Evolutionary conservation across 1,284 basidiomycete species (phyloP).

Genomic region (Trichosporon ovoides): DNA sequence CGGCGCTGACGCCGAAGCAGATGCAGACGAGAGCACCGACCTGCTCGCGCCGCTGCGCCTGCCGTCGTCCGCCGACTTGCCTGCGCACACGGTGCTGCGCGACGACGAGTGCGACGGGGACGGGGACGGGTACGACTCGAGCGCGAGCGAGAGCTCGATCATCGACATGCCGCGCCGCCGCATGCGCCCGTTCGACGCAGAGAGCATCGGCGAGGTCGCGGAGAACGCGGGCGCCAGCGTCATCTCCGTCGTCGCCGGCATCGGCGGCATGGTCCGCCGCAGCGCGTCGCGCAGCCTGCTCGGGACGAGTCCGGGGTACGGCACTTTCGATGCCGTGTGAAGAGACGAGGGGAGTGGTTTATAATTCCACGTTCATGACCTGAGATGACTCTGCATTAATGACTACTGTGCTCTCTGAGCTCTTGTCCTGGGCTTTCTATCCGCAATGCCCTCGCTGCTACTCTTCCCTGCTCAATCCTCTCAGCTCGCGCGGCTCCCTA

Average conservation of each 20-base stretch:
- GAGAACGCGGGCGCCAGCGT: neutral
- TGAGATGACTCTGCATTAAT: too few species aligned
- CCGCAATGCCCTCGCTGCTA: too few species aligned
- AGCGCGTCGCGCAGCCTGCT: neutral
- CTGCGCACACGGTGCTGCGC: neutral
- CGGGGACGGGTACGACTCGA: neutral
- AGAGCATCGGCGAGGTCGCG: neutral
- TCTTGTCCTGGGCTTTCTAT: too few species aligned
- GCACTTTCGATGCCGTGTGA: neutral
- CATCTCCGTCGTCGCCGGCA: neutral
- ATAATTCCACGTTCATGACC: too few species aligned
- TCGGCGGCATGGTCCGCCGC: neutral
- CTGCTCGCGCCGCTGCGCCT: neutral
- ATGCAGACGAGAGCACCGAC: neutral
- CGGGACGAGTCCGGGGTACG: neutral
- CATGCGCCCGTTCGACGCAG: neutral
- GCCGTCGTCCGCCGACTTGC: neutral
- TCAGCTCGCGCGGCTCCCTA: too few species aligned
- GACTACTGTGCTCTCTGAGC: too few species aligned
- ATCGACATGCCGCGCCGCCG: conserved; percentile 17
- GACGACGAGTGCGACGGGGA: neutral
- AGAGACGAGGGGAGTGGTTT: neutral
- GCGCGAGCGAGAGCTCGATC: conserved; percentile 14
- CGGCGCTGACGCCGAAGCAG: too few species aligned
- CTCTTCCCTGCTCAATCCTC: too few species aligned